Evolutionary conservation across 148 eudicot species (phyloP).

Genomic region (Tetragonia tetragonoides): DNA sequence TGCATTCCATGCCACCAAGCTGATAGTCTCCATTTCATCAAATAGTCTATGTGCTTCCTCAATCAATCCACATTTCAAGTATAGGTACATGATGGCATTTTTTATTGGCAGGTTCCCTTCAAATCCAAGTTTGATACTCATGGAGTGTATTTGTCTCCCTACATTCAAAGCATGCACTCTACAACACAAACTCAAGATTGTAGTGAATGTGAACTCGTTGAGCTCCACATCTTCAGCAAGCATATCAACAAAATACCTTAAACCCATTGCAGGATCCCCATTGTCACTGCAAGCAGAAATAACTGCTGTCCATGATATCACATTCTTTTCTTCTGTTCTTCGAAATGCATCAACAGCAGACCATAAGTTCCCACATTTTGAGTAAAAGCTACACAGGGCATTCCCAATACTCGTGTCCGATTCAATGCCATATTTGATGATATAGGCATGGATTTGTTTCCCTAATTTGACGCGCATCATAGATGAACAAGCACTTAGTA

Average conservation of each 20-base stretch:
- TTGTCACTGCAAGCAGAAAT: conserved; percentile 67
- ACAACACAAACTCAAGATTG: conserved; percentile 58
- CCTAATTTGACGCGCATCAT: conserved; percentile 40
- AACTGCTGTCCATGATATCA: conserved; percentile 66
- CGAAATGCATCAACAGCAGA: conserved; percentile 54
- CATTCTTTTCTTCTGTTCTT: conserved; percentile 57
- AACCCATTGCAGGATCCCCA: conserved; percentile 51
- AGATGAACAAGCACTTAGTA: conserved; percentile 53
- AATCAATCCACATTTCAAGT: conserved; percentile 59
- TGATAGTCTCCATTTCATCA: conserved; percentile 41
- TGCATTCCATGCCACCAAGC: conserved; percentile 75
- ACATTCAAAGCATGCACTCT: conserved; percentile 44
- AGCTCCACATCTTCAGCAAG: conserved; percentile 46
- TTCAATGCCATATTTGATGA: conserved; percentile 50
- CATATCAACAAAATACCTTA: conserved; percentile 52
- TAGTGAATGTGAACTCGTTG: conserved; percentile 69
- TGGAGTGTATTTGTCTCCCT: conserved; percentile 60
- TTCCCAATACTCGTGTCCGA: conserved; percentile 56
- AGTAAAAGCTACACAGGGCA: conserved; percentile 60
- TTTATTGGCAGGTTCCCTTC: conserved; percentile 36
- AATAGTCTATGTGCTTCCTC: conserved; percentile 52
- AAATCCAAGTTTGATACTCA: conserved; percentile 60
- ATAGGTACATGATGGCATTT: conserved; percentile 65
- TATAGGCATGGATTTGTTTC: conserved; percentile 60
- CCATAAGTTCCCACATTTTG: conserved; percentile 44